Percentiles rank a stretch among this genome's conserved stretches.
phyloP scores from a whole-genome alignment of 2,329 filamentous ascomycete species.

The Microdochium bolleyi region DNA sequence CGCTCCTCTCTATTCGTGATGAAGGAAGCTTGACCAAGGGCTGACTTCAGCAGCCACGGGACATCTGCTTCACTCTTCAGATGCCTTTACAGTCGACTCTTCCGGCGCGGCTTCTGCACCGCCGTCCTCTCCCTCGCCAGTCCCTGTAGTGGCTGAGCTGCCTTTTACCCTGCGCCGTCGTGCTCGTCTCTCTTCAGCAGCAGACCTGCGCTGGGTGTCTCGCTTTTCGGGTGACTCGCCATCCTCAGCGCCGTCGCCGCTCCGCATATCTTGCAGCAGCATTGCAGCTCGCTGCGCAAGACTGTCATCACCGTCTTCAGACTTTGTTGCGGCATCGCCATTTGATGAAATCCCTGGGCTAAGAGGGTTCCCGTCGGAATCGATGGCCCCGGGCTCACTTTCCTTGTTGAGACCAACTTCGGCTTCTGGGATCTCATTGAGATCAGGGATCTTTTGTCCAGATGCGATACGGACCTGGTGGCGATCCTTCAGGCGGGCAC shows the following conservation, averaged over 20 bases:
- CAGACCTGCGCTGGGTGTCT: constrained; percentile 53
- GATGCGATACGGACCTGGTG: constrained; percentile 86
- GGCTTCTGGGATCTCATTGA: constrained; percentile 51
- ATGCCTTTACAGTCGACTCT: neutral
- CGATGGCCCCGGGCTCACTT: constrained; percentile 26
- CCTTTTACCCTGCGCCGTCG: constrained; percentile 22
- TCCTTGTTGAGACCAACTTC: constrained; percentile 30
- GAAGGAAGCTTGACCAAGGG: neutral
- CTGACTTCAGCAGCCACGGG: too few species aligned
- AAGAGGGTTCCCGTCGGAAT: constrained; percentile 41
- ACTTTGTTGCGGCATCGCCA: constrained; percentile 18
- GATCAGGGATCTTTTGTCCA: constrained; percentile 79
- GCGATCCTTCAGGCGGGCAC: constrained; percentile 81
- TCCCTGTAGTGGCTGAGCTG: constrained; percentile 11
- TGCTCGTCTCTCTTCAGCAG: constrained; percentile 22
- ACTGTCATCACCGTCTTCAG: constrained; percentile 49
- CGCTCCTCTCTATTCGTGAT: too few species aligned
- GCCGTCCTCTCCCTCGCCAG: neutral
- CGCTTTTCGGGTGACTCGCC: constrained; percentile 42
- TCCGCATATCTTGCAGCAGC: constrained; percentile 74
- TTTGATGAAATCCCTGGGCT: constrained; percentile 42
- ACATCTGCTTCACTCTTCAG: neutral
- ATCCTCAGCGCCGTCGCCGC: constrained; percentile 51
- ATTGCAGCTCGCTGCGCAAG: constrained; percentile 79
- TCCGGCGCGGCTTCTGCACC: neutral